Evolutionary conservation across 139 green algal genomes (phyloP), one percentile per base, ranked within the genome.

Genomic region (Chlorella sp.): DNA sequence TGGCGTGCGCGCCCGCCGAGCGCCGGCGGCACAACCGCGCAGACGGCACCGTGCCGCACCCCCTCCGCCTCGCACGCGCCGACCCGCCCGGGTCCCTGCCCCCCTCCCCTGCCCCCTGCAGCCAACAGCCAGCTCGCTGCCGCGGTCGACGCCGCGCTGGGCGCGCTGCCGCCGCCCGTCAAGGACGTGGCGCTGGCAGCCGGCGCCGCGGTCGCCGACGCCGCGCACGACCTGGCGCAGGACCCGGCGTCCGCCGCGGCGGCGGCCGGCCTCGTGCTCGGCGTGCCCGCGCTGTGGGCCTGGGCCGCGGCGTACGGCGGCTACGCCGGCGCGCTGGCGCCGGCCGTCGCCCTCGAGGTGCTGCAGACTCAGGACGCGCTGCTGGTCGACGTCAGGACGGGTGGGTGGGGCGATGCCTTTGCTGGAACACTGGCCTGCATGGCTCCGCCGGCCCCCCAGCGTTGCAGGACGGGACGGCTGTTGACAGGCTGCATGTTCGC

Each of bases 361-460:
- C 67, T 86, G 51, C 65, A 86, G 76, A 81, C 50, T 7, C 63
- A 87, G 46, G 67, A 84, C 41, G 81, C 87, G 9, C 56, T 91
- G 33, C 80, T 91, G 65, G 67, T 91, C 35, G 87, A 91, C 62
- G 75, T 91, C 25, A 77, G 87, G n/a, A 27, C 69, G n/a, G n/a
- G n/a, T n/a, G n/a, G n/a, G n/a, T n/a, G n/a, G n/a, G n/a, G n/a
- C n/a, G n/a, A n/a, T n/a, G n/a, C n/a, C n/a, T n/a, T n/a, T n/a
- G n/a, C n/a, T n/a, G n/a, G n/a, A n/a, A n/a, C n/a, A n/a, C n/a
- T n/a, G n/a, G n/a, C n/a, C n/a, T n/a, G n/a, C n/a, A n/a, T n/a
- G n/a, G n/a, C n/a, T n/a, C n/a, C n/a, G n/a, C n/a, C n/a, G n/a
- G n/a, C n/a, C n/a, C n/a, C n/a, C n/a, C n/a, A n/a, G n/a, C n/a